Evolutionary conservation across 1,284 basidiomycete species (phyloP), one percentile per base, ranked within the genome.

Genomic region (Leccinum fallax): DNA sequence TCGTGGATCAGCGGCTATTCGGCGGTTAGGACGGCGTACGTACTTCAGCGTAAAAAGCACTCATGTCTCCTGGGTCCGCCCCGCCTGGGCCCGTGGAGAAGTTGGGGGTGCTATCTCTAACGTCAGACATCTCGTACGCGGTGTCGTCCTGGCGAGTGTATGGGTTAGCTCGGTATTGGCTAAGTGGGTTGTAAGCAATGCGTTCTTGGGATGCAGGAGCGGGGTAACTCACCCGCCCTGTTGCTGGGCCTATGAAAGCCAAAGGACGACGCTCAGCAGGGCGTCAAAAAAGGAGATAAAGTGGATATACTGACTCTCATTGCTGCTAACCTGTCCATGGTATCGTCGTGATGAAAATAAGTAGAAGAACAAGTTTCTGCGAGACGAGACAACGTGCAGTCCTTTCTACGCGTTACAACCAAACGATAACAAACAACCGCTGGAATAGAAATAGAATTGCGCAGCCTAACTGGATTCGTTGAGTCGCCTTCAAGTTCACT

Each of bases 301-400:
- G 4, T 5, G 11, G 11, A 30, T 30, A 34, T 5, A 77, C 81
- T 67, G 66, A 92, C 92, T 79, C 90, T 87, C 85, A 92, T 85
- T 65, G 89, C 90, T 72, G 91, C 89, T 67, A 93, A 83, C 83
- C 91, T 87, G 79, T 93, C 90, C 83, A 93, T 93, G 69, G 65
- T 77, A 30, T 30, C 66, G 62, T 71, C 66, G 71, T 46, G 43
- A 46, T 46, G 43, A 46, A 46, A 46, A 21, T 11, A 46, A 36
- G 69, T 60, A 65, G 55, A 59, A 66, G 55, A 38, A 2, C 6
- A 24, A 21, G 58, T 57, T 52, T 51, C 38, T 57, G 8, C n/a
- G n/a, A 49, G 38, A 46, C 36, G n/a, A 53, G 46, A 54, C 43
- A 38, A 19, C 40, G n/a, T 40, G 38, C 16, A 53, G 11, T 48